These are phyloP conservation scores for Rhizophagus clarus DNA, from an alignment of 192 early-diverging fungal species.

Conservation along the genomic window DNA sequence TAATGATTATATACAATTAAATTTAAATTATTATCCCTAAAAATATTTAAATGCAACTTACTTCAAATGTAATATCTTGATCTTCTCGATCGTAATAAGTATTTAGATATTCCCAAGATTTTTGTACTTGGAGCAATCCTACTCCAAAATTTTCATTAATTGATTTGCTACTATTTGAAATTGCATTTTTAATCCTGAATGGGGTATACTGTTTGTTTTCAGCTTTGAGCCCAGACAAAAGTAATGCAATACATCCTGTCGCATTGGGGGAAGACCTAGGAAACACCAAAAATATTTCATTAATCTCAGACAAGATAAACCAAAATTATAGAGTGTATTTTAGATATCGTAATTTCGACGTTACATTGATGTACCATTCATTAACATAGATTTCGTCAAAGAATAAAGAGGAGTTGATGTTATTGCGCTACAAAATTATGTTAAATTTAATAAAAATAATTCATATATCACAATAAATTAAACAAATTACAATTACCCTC, in stretches of 20 bases:
- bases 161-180: slow-evolving; percentile 73
- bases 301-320: background rate
- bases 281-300: background rate
- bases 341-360: background rate
- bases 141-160: slow-evolving; percentile 77
- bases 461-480: background rate
- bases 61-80: slow-evolving; percentile 73
- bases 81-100: slow-evolving; percentile 53
- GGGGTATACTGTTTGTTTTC: slow-evolving; percentile 69
- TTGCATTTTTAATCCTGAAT: slow-evolving; percentile 80
- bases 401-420: slow-evolving; percentile 87
- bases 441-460: background rate
- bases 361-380: slow-evolving; percentile 95
- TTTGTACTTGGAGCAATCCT: slow-evolving; percentile 86
- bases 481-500: slow-evolving; percentile 37
- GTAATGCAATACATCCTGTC: slow-evolving; percentile 82
- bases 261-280: slow-evolving; percentile 72
- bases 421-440: slow-evolving; percentile 65
- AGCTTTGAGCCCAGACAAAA: slow-evolving; percentile 87
- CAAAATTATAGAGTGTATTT: background rate
- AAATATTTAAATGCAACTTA: slow-evolving; percentile 18
- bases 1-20: background rate
- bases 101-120: slow-evolving; percentile 81
- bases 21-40: background rate
- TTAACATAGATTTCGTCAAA: slow-evolving; percentile 65